Evolutionary conservation across 2,329 filamentous ascomycete species (phyloP).

Genomic region (Lasiodiplodia hormozganensis): DNA sequence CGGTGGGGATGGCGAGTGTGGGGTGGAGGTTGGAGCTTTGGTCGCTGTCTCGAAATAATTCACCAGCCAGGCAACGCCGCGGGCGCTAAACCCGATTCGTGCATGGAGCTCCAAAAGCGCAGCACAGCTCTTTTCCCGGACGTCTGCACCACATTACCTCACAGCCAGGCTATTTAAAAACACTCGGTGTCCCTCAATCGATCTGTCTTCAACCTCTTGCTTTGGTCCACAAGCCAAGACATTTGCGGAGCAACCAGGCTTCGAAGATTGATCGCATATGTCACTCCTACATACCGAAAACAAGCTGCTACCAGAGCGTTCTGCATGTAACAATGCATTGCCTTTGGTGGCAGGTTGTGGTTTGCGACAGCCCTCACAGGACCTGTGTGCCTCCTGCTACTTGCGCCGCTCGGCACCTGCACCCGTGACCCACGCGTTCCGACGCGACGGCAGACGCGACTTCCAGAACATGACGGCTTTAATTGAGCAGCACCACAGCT

Average conservation of each 20-base stretch:
- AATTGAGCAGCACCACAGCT: neutral
- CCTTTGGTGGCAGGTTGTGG: neutral
- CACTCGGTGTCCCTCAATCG: neutral
- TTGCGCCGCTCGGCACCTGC: neutral
- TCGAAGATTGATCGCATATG: neutral
- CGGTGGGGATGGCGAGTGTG: neutral
- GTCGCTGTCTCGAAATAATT: conserved; percentile 19
- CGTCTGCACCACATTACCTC: neutral
- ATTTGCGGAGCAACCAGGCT: neutral
- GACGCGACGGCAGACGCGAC: neutral
- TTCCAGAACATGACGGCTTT: neutral
- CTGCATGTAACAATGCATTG: neutral
- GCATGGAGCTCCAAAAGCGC: conserved; percentile 2
- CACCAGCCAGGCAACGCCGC: neutral
- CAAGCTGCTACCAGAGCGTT: neutral
- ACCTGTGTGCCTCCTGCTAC: neutral
- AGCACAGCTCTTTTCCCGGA: neutral
- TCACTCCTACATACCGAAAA: neutral
- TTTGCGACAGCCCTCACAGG: neutral
- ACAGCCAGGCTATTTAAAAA: neutral
- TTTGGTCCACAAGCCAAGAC: neutral
- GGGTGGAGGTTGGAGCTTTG: conserved; percentile 15
- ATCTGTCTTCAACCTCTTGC: neutral
- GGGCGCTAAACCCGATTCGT: conserved; percentile 13
- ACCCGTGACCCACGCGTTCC: neutral